Evolutionary conservation across 139 green algal species (phyloP), one percentile per base, ranked within the genome.

Genomic region (Coelastrella sp.): DNA sequence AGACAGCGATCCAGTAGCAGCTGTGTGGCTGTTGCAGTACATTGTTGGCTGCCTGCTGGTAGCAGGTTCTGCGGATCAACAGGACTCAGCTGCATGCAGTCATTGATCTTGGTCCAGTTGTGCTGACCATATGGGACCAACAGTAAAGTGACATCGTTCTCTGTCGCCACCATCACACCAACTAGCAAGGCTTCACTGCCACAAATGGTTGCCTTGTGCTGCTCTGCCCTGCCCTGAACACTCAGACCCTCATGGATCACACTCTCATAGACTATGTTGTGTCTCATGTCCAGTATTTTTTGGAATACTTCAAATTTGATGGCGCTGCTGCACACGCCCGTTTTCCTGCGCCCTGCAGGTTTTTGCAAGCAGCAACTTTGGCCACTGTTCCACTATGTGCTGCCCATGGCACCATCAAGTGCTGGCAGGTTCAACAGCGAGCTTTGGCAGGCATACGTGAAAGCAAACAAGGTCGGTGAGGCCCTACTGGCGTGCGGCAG

Each of bases 281-380:
- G 35, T 49, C 35, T 49, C 35, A 3, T 49, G 35, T 49, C 3
- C 35, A 49, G 35, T 49, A 49, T 49, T 5, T 49, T 49, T 49
- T 49, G 35, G 3, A 49, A 49, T 49, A 49, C 35, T 49, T 49
- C 35, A 3, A 3, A 49, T 49, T 5, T 49, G 35, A 49, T 5
- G 1, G 35, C 35, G 35, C 35, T 49, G 20, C 25, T 73, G 7
- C 35, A 49, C 35, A 49, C 35, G 84, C 35, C 1, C 57, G 68
- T 68, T 82, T 12, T 81, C 66, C 68, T 89, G 66, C 59, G 4
- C 8, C 68, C 61, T 72, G 76, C 92, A 98, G 96, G 96, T 4
- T 99, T 98, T 84, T 99, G 98, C 95, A 99, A 99, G 94, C 97
- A 99, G 94, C 97, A 98, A 89, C 94, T 99, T 90, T 99, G 98